Conservation (phyloP, 768 basidiomycete genomes). For the Kwoniella heveanensis region DNA sequence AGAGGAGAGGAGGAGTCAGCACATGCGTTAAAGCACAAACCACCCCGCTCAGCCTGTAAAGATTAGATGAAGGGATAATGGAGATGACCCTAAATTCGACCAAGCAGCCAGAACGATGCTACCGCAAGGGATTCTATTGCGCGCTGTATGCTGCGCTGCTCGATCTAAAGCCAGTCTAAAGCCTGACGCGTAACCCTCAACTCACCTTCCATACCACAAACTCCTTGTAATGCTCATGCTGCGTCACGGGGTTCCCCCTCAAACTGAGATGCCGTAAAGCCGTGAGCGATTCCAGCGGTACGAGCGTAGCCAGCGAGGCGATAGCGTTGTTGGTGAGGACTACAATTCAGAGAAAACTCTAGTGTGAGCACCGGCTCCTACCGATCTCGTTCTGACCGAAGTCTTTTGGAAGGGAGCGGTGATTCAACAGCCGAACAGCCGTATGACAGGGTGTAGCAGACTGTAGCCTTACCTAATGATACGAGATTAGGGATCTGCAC, state of each 20-base stretch:
- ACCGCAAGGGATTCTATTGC: too few species aligned
- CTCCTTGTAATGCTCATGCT: slow-evolving; percentile 53
- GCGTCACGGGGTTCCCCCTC: slow-evolving; percentile 52
- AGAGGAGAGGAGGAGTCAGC: too few species aligned
- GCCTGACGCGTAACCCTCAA: neutral
- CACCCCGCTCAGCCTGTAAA: too few species aligned
- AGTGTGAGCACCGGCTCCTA: too few species aligned
- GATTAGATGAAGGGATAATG: slow-evolving; percentile 1
- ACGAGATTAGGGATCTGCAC: slow-evolving; percentile 57
- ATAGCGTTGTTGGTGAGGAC: slow-evolving; percentile 55
- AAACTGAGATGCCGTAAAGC: slow-evolving; percentile 53
- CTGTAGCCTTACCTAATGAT: slow-evolving; percentile 51
- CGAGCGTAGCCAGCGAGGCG: slow-evolving; percentile 50
- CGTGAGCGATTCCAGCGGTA: slow-evolving; percentile 51
- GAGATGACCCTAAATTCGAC: too few species aligned
- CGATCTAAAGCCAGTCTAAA: neutral
- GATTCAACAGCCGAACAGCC: too few species aligned
- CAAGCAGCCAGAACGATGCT: too few species aligned
- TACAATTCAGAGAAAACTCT: slow-evolving; percentile 16
- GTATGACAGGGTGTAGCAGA: too few species aligned
- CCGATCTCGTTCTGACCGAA: neutral
- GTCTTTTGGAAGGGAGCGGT: too few species aligned
- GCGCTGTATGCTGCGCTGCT: too few species aligned
- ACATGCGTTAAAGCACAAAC: too few species aligned
- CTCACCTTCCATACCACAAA: slow-evolving; percentile 56